Conservation (phyloP, 169 alveolate species). For the Ichthyophthirius multifiliis region DNA sequence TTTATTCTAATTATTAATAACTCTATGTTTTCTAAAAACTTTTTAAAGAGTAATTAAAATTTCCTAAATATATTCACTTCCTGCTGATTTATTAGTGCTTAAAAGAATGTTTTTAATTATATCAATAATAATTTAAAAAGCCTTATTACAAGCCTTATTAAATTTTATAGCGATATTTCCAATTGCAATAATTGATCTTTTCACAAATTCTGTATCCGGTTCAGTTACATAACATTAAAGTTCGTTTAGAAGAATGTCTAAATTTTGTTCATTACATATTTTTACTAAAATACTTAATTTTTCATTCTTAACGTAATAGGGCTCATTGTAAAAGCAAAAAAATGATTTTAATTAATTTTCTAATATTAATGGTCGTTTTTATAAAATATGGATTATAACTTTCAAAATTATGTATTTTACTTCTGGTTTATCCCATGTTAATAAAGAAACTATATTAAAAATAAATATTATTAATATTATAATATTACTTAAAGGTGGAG, state of each 20-base stretch:
- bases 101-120: conserved; percentile 19
- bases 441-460: conserved; percentile 83
- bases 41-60: conserved; percentile 8
- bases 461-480: no score
- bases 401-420: conserved; percentile 94
- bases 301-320: conserved; percentile 97
- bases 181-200: conserved; percentile 93
- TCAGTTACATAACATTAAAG: conserved; percentile 96
- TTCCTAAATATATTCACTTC: conserved; percentile 23
- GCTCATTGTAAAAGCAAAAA: conserved; percentile 98
- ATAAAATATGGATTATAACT: conserved; percentile 93
- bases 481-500: conserved; percentile 88
- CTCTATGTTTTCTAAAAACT: conserved; percentile 12
- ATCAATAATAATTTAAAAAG: conserved; percentile 19
- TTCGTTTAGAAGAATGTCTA: conserved; percentile 85
- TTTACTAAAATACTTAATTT: conserved; percentile 94
- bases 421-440: conserved; percentile 95
- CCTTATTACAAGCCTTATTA: conserved; percentile 90
- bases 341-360: conserved; percentile 95
- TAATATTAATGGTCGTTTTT: conserved; percentile 93
- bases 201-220: conserved; percentile 95
- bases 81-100: background rate
- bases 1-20: background rate
- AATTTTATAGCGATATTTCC: conserved; percentile 95
- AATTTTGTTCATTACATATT: conserved; percentile 52